Conservation (phyloP, 768 basidiomycete genomes). For the Lepiota subincarnata region DNA sequence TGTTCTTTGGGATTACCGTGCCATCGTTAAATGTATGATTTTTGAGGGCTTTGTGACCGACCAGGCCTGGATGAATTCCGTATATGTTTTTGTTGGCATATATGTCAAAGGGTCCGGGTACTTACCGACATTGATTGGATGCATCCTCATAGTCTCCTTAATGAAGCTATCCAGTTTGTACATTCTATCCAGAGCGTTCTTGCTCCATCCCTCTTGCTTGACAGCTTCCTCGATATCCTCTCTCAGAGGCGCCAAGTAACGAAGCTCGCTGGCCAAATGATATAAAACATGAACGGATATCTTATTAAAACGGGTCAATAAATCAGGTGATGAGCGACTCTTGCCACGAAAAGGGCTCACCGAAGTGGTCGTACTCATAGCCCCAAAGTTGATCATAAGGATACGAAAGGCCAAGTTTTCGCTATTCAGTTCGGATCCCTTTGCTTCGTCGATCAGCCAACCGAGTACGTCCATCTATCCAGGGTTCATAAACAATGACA, state of each 20-base stretch:
- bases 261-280: constrained; percentile 32
- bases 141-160: constrained; percentile 14
- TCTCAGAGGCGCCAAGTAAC: constrained; percentile 30
- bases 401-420: constrained; percentile 29
- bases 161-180: constrained; percentile 14
- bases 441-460: constrained; percentile 44
- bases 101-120: not conserved
- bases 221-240: constrained; percentile 39
- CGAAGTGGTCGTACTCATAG: constrained; percentile 40
- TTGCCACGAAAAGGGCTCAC: constrained; percentile 26
- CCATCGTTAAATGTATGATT: constrained; percentile 44
- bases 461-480: constrained; percentile 40
- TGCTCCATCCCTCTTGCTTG: constrained; percentile 29
- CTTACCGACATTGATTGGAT: constrained; percentile 11
- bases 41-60: constrained; percentile 29
- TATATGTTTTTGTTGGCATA: too few species aligned
- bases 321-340: not conserved
- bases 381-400: constrained; percentile 37
- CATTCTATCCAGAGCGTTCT: constrained; percentile 12
- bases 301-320: not conserved
- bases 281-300: constrained; percentile 21
- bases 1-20: constrained; percentile 33
- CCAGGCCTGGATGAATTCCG: constrained; percentile 12
- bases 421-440: constrained; percentile 22
- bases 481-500: not conserved